phyloP scores from a whole-genome alignment of 2,329 filamentous ascomycete genomes.

The Keithomyces neogunnii region DNA sequence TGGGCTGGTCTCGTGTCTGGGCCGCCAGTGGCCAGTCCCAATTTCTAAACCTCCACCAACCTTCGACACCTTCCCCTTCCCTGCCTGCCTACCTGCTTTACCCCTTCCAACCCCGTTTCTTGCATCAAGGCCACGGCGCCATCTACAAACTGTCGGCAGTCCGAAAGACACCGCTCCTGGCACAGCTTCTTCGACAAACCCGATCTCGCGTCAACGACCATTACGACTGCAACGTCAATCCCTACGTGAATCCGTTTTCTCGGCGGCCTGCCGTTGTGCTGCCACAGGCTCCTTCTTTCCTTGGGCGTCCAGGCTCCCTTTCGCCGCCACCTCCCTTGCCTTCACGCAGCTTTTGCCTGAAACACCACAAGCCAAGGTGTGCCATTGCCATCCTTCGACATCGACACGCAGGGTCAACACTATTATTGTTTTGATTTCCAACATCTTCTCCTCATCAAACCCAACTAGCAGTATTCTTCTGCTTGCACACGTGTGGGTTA shows the following conservation, averaged over 20 bases:
- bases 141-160: conserved; percentile 1
- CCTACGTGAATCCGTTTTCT: conserved; percentile 1
- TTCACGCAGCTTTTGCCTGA: conserved; percentile 15
- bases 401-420: neutral
- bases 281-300: neutral
- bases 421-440: conserved; percentile 6
- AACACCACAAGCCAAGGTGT: conserved; percentile 11
- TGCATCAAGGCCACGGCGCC: conserved; percentile 2
- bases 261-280: neutral
- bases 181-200: conserved; percentile 1
- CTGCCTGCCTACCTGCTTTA: neutral
- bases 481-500: neutral
- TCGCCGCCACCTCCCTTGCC: conserved; percentile 3
- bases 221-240: neutral
- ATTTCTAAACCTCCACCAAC: conserved; percentile 2
- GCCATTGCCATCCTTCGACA: conserved; percentile 8
- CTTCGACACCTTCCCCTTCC: neutral
- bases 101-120: neutral
- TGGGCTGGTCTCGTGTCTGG: neutral
- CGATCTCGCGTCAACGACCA: neutral
- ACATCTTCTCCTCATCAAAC: conserved; percentile 4
- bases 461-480: conserved; percentile 5
- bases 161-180: neutral
- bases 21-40: neutral
- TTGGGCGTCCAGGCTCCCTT: conserved; percentile 2